These are phyloP conservation scores for Solanum sitiens DNA, from an alignment of 257 asterid species.

Conservation along the genomic window DNA sequence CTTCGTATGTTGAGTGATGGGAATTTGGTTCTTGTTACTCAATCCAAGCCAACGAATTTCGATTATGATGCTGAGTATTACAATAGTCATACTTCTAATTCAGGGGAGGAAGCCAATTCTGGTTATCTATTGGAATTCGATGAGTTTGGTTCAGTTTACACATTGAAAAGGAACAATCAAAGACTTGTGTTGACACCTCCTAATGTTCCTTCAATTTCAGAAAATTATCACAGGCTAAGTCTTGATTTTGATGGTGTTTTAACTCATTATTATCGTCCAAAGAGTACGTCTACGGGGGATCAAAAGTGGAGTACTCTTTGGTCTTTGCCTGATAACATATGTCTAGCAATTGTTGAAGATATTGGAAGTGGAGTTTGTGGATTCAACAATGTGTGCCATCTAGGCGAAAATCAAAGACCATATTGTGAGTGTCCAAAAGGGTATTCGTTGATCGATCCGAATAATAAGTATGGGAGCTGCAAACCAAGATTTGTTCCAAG, in stretches of 20 bases:
- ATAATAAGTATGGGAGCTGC: constrained; percentile 29
- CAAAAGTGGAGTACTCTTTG: constrained; percentile 17
- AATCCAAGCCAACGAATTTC: constrained; percentile 6
- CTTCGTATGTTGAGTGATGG: constrained; percentile 23
- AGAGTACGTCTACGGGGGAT: background rate
- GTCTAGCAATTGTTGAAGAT: background rate
- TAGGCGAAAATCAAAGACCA: constrained; percentile 16
- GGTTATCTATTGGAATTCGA: constrained; percentile 23
- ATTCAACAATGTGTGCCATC: constrained; percentile 33
- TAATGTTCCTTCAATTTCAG: constrained; percentile 9
- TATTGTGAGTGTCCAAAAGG: constrained; percentile 39
- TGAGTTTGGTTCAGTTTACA: constrained; percentile 10
- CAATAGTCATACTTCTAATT: constrained; percentile 12
- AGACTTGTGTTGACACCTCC: background rate
- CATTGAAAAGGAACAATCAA: constrained; percentile 14
- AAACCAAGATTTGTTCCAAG: constrained; percentile 17
- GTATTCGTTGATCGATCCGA: constrained; percentile 24
- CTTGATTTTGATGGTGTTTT: constrained; percentile 47
- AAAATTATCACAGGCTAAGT: constrained; percentile 26
- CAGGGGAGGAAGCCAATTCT: constrained; percentile 10
- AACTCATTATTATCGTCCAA: constrained; percentile 27
- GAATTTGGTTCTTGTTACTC: constrained; percentile 23
- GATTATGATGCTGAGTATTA: constrained; percentile 26
- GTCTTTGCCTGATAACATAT: constrained; percentile 30
- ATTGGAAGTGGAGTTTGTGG: constrained; percentile 62